Percentiles rank a stretch among this genome's conserved stretches.
Conservation (phyloP, 176 grass and related monocot species). For the Avena atlantica region DNA sequence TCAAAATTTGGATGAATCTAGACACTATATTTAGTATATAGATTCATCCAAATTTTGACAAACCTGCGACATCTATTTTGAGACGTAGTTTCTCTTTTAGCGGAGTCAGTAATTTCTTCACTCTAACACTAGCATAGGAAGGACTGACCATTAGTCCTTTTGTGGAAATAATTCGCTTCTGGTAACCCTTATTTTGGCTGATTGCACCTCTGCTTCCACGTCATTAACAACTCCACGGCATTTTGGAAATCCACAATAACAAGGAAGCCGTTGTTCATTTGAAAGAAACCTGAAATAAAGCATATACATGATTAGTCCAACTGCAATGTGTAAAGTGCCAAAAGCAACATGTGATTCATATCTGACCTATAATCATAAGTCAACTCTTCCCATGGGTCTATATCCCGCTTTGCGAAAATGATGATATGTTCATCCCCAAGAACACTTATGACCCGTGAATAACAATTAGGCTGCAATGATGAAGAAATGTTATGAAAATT, state of each 20-base stretch:
- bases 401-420: slow-evolving; percentile 97
- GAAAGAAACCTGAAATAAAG: slow-evolving; percentile 83
- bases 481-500: slow-evolving; percentile 37
- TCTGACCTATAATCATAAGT: slow-evolving; percentile 94
- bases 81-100: background rate
- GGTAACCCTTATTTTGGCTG: slow-evolving; percentile 73
- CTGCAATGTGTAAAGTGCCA: slow-evolving; percentile 22
- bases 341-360: slow-evolving; percentile 34
- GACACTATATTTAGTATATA: too few relatives aligned
- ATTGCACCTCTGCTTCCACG: slow-evolving; percentile 74
- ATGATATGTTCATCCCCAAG: slow-evolving; percentile 88
- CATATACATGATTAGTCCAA: slow-evolving; percentile 51
- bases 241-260: slow-evolving; percentile 91
- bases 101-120: background rate
- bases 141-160: slow-evolving; percentile 64
- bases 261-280: slow-evolving; percentile 80
- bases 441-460: slow-evolving; percentile 94
- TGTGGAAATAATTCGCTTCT: slow-evolving; percentile 71
- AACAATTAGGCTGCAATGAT: slow-evolving; percentile 90
- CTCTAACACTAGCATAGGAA: slow-evolving; percentile 18
- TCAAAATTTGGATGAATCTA: too few relatives aligned
- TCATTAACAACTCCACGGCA: slow-evolving; percentile 98
- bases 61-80: too few relatives aligned
- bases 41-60: too few relatives aligned
- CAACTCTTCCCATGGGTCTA: slow-evolving; percentile 96